Evolutionary conservation across 345 rosid genomes (phyloP).

Genomic region (Rubroshorea leprosula): DNA sequence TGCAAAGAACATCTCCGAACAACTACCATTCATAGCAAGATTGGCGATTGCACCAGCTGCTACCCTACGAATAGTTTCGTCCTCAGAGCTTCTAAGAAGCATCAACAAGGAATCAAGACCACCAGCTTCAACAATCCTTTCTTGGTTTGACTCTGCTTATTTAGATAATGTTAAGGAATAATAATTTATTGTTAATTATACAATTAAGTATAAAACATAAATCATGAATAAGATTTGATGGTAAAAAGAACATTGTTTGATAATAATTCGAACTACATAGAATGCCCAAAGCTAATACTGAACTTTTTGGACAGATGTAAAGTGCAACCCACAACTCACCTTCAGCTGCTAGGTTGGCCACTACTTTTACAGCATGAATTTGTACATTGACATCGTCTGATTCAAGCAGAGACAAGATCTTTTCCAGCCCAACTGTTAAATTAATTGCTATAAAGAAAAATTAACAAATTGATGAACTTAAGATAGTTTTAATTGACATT

Average conservation of each 20-base stretch:
- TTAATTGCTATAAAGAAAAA: slow-evolving; percentile 7
- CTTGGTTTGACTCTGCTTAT: slow-evolving; percentile 82
- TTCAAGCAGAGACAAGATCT: slow-evolving; percentile 77
- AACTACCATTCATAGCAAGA: slow-evolving; percentile 96
- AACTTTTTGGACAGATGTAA: too few relatives aligned
- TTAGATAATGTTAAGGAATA: neutral
- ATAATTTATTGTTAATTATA: neutral
- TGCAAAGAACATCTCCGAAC: slow-evolving; percentile 6
- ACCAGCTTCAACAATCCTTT: slow-evolving; percentile 96
- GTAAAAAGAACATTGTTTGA: too few relatives aligned
- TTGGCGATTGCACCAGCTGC: slow-evolving; percentile 99
- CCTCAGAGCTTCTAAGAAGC: slow-evolving; percentile 88
- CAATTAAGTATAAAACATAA: neutral
- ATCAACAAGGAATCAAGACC: slow-evolving; percentile 82
- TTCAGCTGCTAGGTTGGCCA: slow-evolving; percentile 98
- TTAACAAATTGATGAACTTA: slow-evolving; percentile 7
- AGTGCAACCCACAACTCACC: slow-evolving; percentile 36
- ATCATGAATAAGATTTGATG: neutral
- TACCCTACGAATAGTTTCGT: slow-evolving; percentile 89
- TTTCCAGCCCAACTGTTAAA: slow-evolving; percentile 76
- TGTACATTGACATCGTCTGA: slow-evolving; percentile 93
- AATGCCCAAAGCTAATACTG: too few relatives aligned
- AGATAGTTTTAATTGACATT: neutral
- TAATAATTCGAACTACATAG: too few relatives aligned
- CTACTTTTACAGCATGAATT: slow-evolving; percentile 96